Percentiles rank a stretch among this genome's conserved stretches.
Evolutionary conservation across 2,329 filamentous ascomycete species (phyloP).

Genomic region (Fusarium austroafricanum): DNA sequence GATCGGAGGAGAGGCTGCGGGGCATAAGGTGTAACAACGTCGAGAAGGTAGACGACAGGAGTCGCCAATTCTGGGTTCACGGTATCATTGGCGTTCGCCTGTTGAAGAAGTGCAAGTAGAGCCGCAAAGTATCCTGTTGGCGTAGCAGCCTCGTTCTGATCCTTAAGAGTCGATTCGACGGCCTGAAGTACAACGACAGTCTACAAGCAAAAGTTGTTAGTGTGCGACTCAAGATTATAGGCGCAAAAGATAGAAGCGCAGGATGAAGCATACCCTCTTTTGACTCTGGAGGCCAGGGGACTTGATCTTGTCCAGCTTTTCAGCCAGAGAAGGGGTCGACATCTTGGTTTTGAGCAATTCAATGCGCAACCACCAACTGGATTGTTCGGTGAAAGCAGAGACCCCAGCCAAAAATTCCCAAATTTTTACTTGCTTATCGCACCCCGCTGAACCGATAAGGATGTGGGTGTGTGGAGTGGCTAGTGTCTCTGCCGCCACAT

Average conservation of each 20-base stretch:
- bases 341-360: constrained; percentile 53
- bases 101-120: constrained; percentile 86
- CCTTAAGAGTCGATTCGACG: constrained; percentile 91
- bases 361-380: constrained; percentile 44
- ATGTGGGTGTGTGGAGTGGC: constrained; percentile 2
- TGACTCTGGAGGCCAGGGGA: constrained; percentile 96
- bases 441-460: constrained; percentile 46
- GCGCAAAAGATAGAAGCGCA: neutral
- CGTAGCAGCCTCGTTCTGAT: constrained; percentile 84
- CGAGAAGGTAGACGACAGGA: constrained; percentile 94
- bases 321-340: constrained; percentile 70
- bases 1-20: constrained; percentile 88
- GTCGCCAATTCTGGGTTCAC: constrained; percentile 85
- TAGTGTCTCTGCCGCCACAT: constrained; percentile 30
- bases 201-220: constrained; percentile 55
- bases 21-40: constrained; percentile 86
- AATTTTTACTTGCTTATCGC: constrained; percentile 49
- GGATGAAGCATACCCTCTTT: constrained; percentile 76
- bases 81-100: constrained; percentile 75
- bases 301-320: constrained; percentile 97
- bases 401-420: constrained; percentile 45
- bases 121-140: constrained; percentile 96
- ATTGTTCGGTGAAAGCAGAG: constrained; percentile 47
- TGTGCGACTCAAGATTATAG: constrained; percentile 20
- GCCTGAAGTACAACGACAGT: constrained; percentile 88